phyloP scores from a whole-genome alignment of 371 early-diverging fungal genomes.

The Chytridiales sp. region DNA sequence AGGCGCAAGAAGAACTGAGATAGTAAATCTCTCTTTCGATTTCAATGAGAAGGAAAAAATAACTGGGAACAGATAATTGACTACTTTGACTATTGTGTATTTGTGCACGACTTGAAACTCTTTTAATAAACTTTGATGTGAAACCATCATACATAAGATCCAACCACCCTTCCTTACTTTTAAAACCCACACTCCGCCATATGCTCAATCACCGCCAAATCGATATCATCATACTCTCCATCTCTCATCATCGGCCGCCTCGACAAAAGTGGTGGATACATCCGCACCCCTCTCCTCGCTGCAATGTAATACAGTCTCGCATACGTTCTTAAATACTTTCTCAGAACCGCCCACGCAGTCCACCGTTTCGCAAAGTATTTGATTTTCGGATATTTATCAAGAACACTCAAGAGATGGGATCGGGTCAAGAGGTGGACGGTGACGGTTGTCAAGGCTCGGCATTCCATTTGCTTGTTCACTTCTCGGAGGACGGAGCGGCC shows the following conservation, averaged over 20 bases:
- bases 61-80: too few species aligned
- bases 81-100: too few species aligned
- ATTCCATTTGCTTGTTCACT: conserved; percentile 36
- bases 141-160: too few species aligned
- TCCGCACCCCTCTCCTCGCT: conserved; percentile 41
- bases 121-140: too few species aligned
- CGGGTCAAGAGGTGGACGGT: conserved; percentile 38
- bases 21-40: too few species aligned
- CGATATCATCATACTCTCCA: conserved; percentile 51
- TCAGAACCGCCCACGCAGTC: conserved; percentile 48
- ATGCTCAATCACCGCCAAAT: conserved; percentile 48
- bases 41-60: too few species aligned
- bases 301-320: conserved; percentile 45
- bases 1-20: too few species aligned
- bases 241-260: conserved; percentile 43
- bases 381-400: conserved; percentile 43
- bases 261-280: conserved; percentile 39
- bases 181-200: conserved; percentile 45
- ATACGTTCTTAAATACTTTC: conserved; percentile 45
- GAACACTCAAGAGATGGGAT: conserved; percentile 23
- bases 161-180: too few species aligned
- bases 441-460: conserved; percentile 46
- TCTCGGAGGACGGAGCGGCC: conserved; percentile 46
- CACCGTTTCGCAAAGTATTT: conserved; percentile 48
- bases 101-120: too few species aligned